A percentile compares a stretch with the other conserved stretches of the same genome.
phyloP scores from a whole-genome alignment of 2,329 filamentous ascomycete genomes.

The Corniculantispora saksenae region DNA sequence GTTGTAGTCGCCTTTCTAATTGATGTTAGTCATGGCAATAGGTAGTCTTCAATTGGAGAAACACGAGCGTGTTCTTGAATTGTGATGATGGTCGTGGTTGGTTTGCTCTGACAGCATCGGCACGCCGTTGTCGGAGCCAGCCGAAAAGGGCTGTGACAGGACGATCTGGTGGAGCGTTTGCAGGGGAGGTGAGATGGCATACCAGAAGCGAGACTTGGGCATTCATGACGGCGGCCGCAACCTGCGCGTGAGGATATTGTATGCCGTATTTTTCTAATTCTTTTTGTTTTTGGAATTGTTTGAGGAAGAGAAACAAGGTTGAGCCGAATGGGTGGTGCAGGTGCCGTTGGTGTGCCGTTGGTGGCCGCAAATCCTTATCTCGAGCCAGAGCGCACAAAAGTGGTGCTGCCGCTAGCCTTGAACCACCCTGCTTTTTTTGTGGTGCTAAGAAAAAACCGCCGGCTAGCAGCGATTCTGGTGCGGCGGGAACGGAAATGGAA shows the following conservation, averaged over 20 bases:
- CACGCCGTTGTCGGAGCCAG: conserved; percentile 16
- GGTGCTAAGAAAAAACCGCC: too few relatives aligned
- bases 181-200: conserved; percentile 30
- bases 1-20: conserved; percentile 81
- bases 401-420: too few relatives aligned
- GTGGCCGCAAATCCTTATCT: too few relatives aligned
- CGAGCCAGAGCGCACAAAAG: too few relatives aligned
- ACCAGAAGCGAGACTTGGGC: conserved; percentile 60
- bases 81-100: not conserved
- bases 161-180: conserved; percentile 10
- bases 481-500: not conserved
- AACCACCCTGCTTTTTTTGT: too few relatives aligned
- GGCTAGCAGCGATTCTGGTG: not conserved
- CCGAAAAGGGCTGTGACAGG: conserved; percentile 2
- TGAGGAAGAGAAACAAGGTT: not conserved
- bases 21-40: too few relatives aligned
- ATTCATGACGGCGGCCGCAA: conserved; percentile 45
- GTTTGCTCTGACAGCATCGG: not conserved
- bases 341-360: too few relatives aligned
- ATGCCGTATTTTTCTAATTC: too few relatives aligned
- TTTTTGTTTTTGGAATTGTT: not conserved
- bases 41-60: too few relatives aligned
- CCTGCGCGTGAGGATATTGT: not conserved
- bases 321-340: too few relatives aligned
- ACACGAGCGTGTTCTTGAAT: too few relatives aligned